These are phyloP conservation scores for Penicillium sclerotigenum DNA, from an alignment of 2,329 filamentous ascomycete species.

Conservation along the genomic window DNA sequence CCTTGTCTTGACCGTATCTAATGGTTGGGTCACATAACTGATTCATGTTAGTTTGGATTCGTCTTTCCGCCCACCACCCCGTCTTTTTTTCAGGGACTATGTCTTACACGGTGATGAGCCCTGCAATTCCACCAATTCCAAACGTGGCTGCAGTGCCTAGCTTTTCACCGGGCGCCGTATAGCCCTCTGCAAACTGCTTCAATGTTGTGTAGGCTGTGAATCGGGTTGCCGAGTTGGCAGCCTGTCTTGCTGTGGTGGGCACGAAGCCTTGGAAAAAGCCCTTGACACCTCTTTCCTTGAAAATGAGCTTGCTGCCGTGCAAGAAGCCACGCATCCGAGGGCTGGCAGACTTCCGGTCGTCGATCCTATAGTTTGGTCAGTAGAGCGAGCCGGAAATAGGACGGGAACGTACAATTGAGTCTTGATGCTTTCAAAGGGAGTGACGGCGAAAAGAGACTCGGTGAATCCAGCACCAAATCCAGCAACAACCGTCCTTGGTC, in stretches of 20 bases:
- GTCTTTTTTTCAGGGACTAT: neutral
- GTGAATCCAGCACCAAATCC: slow-evolving; percentile 94
- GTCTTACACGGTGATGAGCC: slow-evolving; percentile 76
- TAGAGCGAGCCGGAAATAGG: neutral
- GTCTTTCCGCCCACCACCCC: no score
- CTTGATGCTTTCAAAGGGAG: slow-evolving; percentile 97
- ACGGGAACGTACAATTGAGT: slow-evolving; percentile 67
- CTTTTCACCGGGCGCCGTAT: slow-evolving; percentile 92
- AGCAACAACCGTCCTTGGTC: slow-evolving; percentile 84
- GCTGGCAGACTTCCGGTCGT: slow-evolving; percentile 82
- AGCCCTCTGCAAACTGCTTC: slow-evolving; percentile 86
- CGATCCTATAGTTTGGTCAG: slow-evolving; percentile 61
- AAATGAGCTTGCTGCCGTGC: slow-evolving; percentile 83
- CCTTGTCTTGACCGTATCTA: slow-evolving; percentile 93
- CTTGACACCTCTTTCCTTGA: slow-evolving; percentile 77
- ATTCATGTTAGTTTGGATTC: neutral
- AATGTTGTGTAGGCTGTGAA: slow-evolving; percentile 89
- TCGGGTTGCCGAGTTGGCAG: slow-evolving; percentile 86
- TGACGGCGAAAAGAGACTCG: slow-evolving; percentile 88
- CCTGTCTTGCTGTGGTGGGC: slow-evolving; percentile 89
- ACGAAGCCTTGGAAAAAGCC: slow-evolving; percentile 98
- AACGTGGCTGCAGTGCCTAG: slow-evolving; percentile 85
- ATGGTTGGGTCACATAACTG: slow-evolving; percentile 59
- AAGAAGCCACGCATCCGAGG: slow-evolving; percentile 90
- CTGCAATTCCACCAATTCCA: slow-evolving; percentile 82